Evolutionary conservation across 805 yeast species (phyloP).

Genomic region (Kodamaea lidongshanica): DNA sequence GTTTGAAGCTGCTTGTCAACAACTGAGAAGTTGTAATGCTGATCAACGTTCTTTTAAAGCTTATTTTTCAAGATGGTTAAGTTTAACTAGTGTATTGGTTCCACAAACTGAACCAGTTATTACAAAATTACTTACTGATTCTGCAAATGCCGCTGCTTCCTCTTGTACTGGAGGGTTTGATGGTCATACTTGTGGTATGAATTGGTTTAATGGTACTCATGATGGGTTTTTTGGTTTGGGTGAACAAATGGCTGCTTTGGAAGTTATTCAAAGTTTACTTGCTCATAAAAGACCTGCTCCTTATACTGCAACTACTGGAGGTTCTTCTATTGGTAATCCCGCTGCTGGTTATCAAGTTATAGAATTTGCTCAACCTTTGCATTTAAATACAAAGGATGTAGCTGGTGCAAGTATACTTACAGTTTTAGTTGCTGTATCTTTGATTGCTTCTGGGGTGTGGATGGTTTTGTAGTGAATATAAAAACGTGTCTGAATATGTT

Average conservation of each 20-base stretch:
- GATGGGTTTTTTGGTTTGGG: constrained; percentile 70
- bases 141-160: constrained; percentile 46
- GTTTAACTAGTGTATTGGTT: constrained; percentile 63
- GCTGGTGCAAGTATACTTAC: constrained; percentile 92
- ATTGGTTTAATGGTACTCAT: constrained; percentile 54
- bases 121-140: constrained; percentile 34
- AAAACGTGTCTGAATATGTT: not conserved
- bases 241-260: constrained; percentile 73
- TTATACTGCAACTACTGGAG: constrained; percentile 58
- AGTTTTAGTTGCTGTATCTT: constrained; percentile 53
- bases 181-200: constrained; percentile 74
- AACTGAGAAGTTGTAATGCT: constrained; percentile 55
- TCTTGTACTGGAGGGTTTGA: constrained; percentile 77
- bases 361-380: constrained; percentile 21
- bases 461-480: constrained; percentile 59
- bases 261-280: constrained; percentile 47
- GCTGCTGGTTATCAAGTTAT: constrained; percentile 57
- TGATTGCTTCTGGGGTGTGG: constrained; percentile 66
- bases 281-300: constrained; percentile 47
- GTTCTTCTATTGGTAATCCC: constrained; percentile 60
- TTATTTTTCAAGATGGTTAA: constrained; percentile 67
- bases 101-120: constrained; percentile 52
- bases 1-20: constrained; percentile 84
- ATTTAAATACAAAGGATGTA: constrained; percentile 18
- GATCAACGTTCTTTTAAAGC: constrained; percentile 95